Evolutionary conservation across 139 green algal species (phyloP).

Genomic region (Klebsormidium nitens): DNA sequence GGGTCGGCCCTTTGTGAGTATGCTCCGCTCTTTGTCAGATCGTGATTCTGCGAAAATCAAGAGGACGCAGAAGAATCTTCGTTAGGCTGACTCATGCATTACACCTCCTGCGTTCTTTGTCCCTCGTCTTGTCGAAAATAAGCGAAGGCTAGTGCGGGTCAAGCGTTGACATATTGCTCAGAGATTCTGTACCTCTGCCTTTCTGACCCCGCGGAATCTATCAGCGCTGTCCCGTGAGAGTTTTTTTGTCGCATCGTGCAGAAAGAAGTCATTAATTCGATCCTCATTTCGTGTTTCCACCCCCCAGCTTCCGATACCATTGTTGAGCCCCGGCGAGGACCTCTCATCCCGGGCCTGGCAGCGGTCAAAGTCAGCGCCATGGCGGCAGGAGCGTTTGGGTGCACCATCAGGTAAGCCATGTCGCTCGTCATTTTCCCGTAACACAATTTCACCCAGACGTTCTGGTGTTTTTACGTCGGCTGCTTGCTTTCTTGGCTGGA

Average conservation of each 20-base stretch:
- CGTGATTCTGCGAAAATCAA: not conserved
- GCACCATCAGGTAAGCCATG: no score
- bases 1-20: conserved; percentile 57
- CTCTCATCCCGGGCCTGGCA: conserved; percentile 88
- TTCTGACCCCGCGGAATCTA: no score
- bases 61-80: no score
- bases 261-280: no score
- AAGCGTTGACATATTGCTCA: not conserved
- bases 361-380: conserved; percentile 86
- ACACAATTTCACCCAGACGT: no score
- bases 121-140: not conserved
- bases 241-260: no score
- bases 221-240: no score
- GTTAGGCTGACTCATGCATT: no score
- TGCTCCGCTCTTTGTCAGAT: not conserved
- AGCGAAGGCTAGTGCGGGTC: not conserved
- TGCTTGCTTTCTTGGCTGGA: no score
- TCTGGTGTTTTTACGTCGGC: no score
- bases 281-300: no score
- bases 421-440: no score
- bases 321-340: conserved; percentile 83
- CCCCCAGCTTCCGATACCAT: conserved; percentile 75
- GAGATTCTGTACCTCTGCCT: not conserved
- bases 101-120: not conserved
- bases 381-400: conserved; percentile 80